Percentiles rank a stretch among this genome's conserved stretches.
phyloP scores from a whole-genome alignment of 441 rosid genomes.

The Flueggea neowawraea region DNA sequence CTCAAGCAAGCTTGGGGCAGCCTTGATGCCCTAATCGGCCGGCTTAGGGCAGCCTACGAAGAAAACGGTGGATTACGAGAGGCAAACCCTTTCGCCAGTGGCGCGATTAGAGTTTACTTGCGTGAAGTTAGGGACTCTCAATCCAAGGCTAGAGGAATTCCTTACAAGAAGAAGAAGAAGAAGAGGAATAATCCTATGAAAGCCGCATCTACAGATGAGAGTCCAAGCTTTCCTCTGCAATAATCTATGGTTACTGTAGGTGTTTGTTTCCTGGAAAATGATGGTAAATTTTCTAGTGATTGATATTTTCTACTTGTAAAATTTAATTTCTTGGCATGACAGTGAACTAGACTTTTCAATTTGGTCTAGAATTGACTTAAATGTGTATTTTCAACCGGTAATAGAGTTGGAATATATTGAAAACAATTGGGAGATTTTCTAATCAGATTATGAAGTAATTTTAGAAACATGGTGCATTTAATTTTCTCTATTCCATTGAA shows the following conservation, averaged over 20 bases:
- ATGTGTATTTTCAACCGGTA: no score
- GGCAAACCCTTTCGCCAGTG: constrained; percentile 78
- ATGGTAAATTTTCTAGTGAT: constrained; percentile 15
- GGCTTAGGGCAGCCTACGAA: constrained; percentile 78
- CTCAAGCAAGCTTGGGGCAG: constrained; percentile 90
- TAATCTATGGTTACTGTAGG: constrained; percentile 20
- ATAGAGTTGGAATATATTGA: neutral
- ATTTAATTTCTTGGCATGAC: neutral
- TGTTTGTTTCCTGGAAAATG: constrained; percentile 2
- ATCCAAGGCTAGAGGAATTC: constrained; percentile 77
- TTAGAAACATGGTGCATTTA: neutral
- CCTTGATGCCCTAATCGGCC: constrained; percentile 84
- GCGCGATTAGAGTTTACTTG: constrained; percentile 59
- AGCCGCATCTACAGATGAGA: constrained; percentile 19
- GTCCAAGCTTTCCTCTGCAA: constrained; percentile 43
- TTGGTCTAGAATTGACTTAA: no score
- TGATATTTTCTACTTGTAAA: no score
- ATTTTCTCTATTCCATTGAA: constrained; percentile 6
- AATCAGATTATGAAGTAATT: neutral
- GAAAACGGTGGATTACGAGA: constrained; percentile 79
- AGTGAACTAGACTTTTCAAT: neutral
- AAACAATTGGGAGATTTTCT: neutral
- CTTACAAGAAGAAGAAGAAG: constrained; percentile 83
- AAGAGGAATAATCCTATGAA: constrained; percentile 27
- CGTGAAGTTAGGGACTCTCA: constrained; percentile 79